phyloP scores from a whole-genome alignment of 1,284 basidiomycete species.

The Cutaneotrichosporon mucoides region DNA sequence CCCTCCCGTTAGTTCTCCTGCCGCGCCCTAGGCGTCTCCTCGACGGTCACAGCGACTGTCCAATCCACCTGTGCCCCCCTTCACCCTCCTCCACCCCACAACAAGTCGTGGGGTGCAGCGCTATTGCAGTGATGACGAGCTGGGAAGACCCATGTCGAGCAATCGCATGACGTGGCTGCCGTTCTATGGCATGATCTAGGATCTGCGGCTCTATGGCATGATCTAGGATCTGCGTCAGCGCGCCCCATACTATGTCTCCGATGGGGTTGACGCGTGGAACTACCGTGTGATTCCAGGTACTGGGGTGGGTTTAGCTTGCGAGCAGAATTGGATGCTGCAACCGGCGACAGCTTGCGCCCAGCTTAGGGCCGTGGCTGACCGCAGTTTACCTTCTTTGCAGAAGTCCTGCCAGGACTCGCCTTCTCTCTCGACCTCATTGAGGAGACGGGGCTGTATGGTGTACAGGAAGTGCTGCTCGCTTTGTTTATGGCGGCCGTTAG shows the following conservation, averaged over 20 bases:
- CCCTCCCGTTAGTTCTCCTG: too few relatives aligned
- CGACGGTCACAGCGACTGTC: conserved; percentile 18
- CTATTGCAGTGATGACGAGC: not conserved
- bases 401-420: conserved; percentile 80
- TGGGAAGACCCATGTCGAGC: not conserved
- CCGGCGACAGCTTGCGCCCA: too few relatives aligned
- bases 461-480: conserved; percentile 68
- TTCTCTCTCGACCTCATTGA: conserved; percentile 90
- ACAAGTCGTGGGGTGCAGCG: conserved; percentile 10
- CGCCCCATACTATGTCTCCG: conserved; percentile 72
- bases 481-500: conserved; percentile 79
- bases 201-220: too few relatives aligned
- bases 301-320: conserved; percentile 49
- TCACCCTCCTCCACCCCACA: conserved; percentile 35
- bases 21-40: conserved; percentile 7
- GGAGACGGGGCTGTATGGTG: conserved; percentile 82
- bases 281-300: conserved; percentile 58
- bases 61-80: conserved; percentile 39
- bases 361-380: conserved; percentile 41
- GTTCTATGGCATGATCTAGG: too few relatives aligned
- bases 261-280: conserved; percentile 87
- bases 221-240: conserved; percentile 69
- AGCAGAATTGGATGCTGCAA: too few relatives aligned
- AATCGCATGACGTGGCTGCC: conserved; percentile 6
- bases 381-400: conserved; percentile 48